phyloP scores from a whole-genome alignment of 179 eudicot genomes.

The Gypsophila paniculata region DNA sequence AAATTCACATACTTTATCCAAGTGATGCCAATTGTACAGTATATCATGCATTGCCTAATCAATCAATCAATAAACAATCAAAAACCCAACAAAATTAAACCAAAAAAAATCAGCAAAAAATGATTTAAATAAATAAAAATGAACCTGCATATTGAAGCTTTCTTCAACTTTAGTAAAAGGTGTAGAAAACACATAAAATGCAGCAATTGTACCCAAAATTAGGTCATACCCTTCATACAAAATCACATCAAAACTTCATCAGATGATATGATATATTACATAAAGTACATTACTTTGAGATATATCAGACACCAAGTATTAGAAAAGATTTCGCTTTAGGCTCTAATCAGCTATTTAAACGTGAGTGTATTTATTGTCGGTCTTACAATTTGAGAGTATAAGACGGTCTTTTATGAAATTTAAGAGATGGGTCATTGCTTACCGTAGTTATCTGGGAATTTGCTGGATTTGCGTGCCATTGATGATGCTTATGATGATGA shows the following conservation, averaged over 20 bases:
- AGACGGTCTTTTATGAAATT: too few species aligned
- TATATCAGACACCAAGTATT: too few species aligned
- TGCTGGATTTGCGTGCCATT: slow-evolving; percentile 32
- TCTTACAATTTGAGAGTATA: too few species aligned
- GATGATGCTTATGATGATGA: slow-evolving; percentile 1
- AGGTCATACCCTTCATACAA: slow-evolving; percentile 65
- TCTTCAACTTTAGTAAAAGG: slow-evolving; percentile 99
- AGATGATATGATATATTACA: neutral
- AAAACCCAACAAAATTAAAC: neutral
- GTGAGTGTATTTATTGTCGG: too few species aligned
- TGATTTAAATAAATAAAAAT: slow-evolving; percentile 6
- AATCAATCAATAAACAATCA: slow-evolving; percentile 19
- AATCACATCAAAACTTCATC: neutral
- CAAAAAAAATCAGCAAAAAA: neutral
- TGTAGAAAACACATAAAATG: slow-evolving; percentile 73
- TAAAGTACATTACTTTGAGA: too few species aligned
- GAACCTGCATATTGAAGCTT: slow-evolving; percentile 94
- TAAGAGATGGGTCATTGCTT: slow-evolving; percentile 16
- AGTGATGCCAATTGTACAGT: slow-evolving; percentile 68
- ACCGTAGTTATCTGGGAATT: slow-evolving; percentile 28
- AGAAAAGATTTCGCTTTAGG: too few species aligned
- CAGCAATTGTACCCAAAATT: slow-evolving; percentile 73
- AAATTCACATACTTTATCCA: slow-evolving; percentile 52
- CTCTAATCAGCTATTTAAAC: too few species aligned
- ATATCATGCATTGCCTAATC: slow-evolving; percentile 93